Conservation (phyloP, 2,329 filamentous ascomycete species). For the Venturia carpophila region DNA sequence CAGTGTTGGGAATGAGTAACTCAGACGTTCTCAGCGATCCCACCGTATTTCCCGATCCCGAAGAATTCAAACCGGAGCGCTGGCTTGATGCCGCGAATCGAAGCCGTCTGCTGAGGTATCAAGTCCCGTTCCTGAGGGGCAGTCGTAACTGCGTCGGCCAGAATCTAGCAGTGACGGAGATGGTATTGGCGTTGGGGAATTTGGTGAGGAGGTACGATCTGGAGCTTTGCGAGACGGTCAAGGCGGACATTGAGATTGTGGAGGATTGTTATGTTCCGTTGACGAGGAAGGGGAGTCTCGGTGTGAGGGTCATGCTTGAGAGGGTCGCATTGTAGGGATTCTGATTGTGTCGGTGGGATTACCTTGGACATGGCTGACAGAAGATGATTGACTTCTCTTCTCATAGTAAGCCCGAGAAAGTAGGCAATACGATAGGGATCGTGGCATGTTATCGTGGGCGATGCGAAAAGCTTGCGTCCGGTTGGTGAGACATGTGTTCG, state of each 20-base stretch:
- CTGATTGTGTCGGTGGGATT: too few relatives aligned
- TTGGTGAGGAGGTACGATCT: conserved; percentile 14
- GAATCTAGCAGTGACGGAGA: conserved; percentile 40
- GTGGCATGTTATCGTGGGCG: too few relatives aligned
- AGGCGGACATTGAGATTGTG: conserved; percentile 15
- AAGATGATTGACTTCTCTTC: too few relatives aligned
- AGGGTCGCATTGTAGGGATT: neutral
- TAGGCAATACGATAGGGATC: too few relatives aligned
- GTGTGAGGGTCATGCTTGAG: conserved; percentile 3
- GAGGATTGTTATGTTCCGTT: conserved; percentile 17
- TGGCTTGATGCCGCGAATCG: conserved; percentile 37
- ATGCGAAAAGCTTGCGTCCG: too few relatives aligned
- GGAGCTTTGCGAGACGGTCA: conserved; percentile 14
- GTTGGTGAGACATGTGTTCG: too few relatives aligned
- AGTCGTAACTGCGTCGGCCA: conserved; percentile 59
- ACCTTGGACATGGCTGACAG: too few relatives aligned
- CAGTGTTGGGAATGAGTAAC: conserved; percentile 19
- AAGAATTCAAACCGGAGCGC: conserved; percentile 38
- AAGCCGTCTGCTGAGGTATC: conserved; percentile 38
- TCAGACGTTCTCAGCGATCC: conserved; percentile 29
- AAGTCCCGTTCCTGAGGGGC: conserved; percentile 58
- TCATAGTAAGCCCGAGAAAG: too few relatives aligned
- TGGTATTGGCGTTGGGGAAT: conserved; percentile 17
- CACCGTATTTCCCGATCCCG: conserved; percentile 18
- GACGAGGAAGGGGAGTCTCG: conserved; percentile 1